Base-by-base conservation (phyloP, 306 rosid genomes). In the Trifolium dubium region DNA sequence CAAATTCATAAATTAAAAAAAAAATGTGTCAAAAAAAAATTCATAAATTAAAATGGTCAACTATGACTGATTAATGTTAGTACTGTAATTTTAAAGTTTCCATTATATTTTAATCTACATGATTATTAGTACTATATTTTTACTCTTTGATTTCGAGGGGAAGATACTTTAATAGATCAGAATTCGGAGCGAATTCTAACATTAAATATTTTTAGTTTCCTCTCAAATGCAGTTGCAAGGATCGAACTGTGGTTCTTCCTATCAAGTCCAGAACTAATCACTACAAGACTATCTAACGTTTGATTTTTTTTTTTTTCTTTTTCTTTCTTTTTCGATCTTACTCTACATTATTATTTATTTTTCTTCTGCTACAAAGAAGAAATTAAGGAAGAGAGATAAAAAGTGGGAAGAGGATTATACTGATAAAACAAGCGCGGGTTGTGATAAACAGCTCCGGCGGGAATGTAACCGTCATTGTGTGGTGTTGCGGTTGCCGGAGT, bases 371-470 rank as follows among this genome's bases (percentile, higher is more conserved):
- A 55, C 7, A 9, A 23, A 23, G 15, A 56, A 56, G 34, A 56
- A 60, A 68, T 8, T 32, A 19, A 4, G 23, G 28, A 47, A 39
- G 3, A 5, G 10, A 40, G 11, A 50, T 30, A n/a, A 51, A 8
- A 40, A 10, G 17, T 34, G 68, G 13, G 40, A 37, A 43, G 59
- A 50, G 43, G 6, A 31, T 31, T 31, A 65, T 82, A 82, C 86
- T 23, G 79, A 77, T 79, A 63, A 74, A 83, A 79, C 43, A 83
- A 65, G 81, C 79, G 81, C 46, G 76, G 78, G 79, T 75, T 75
- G 14, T 41, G 83, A 65, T 83, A 83, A 49, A 79, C 73, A 72
- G 49, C 37, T 70, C 78, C 83, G 30, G 58, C 39, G 17, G 78
- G 31, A 65, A 79, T 51, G 75, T 64, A 51, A 37, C n/a, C 75